A percentile compares a stretch with the other conserved stretches of the same genome.
These are phyloP conservation scores for Taphrina confusa DNA, from an alignment of 1,139 yeast species.

Conservation along the genomic window DNA sequence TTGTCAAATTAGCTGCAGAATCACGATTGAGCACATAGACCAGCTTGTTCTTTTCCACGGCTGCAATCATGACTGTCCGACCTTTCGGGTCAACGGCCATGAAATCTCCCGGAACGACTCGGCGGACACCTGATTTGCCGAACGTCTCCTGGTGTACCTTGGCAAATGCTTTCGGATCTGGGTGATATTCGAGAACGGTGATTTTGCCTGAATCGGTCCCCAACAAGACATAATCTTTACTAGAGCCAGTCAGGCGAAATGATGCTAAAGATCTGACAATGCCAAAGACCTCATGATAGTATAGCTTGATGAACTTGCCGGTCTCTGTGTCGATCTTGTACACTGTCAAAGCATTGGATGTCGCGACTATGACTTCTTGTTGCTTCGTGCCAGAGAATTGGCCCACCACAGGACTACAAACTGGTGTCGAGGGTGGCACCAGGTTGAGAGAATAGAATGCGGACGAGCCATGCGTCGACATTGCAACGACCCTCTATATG, in stretches of 20 bases:
- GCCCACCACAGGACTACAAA: slow-evolving; percentile 59
- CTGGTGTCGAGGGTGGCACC: slow-evolving; percentile 22
- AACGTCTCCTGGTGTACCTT: slow-evolving; percentile 65
- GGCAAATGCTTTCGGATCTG: slow-evolving; percentile 50
- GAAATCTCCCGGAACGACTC: slow-evolving; percentile 75
- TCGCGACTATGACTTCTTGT: slow-evolving; percentile 65
- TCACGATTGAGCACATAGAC: slow-evolving; percentile 61
- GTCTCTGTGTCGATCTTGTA: slow-evolving; percentile 56
- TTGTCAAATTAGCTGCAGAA: slow-evolving; percentile 52
- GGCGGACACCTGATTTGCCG: slow-evolving; percentile 71
- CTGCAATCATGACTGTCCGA: slow-evolving; percentile 68
- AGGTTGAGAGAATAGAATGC: slow-evolving; percentile 28
- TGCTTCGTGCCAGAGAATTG: slow-evolving; percentile 61
- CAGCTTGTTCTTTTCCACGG: slow-evolving; percentile 71
- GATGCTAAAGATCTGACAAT: slow-evolving; percentile 58
- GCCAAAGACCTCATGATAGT: slow-evolving; percentile 59
- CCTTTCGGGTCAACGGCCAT: slow-evolving; percentile 72
- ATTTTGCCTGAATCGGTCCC: slow-evolving; percentile 82
- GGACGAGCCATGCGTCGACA: slow-evolving; percentile 33
- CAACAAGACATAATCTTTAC: slow-evolving; percentile 61
- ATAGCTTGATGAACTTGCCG: slow-evolving; percentile 56
- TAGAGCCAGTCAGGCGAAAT: slow-evolving; percentile 55
- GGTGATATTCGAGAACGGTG: slow-evolving; percentile 57
- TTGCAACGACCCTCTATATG: no score
- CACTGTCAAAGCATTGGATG: slow-evolving; percentile 57